Conservation (phyloP, 2,329 filamentous ascomycete genomes). For the Metarhizium rileyi region DNA sequence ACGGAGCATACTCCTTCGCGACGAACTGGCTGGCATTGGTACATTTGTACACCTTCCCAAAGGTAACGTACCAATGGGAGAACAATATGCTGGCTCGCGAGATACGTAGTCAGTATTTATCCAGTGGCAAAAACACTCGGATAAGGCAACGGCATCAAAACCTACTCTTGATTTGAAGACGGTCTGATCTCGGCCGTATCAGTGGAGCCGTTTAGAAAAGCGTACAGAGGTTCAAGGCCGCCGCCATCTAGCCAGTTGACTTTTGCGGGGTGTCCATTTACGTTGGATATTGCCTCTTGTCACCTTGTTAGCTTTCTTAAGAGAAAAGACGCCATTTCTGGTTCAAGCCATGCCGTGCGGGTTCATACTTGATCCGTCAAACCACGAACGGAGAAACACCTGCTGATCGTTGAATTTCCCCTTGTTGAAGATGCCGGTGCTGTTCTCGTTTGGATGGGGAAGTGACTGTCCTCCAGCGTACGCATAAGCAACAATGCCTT, state of each 20-base stretch:
- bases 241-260: conserved; percentile 23
- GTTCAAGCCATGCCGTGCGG: neutral
- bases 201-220: conserved; percentile 16
- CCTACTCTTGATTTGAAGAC: conserved; percentile 20
- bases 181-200: conserved; percentile 12
- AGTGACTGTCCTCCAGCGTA: conserved; percentile 16
- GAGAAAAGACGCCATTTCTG: neutral
- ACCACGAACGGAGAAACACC: conserved; percentile 19
- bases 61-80: conserved; percentile 19
- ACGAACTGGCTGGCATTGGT: conserved; percentile 12
- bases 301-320: neutral
- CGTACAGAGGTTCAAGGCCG: conserved; percentile 14
- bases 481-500: conserved; percentile 19
- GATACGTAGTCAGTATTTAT: neutral
- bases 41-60: conserved; percentile 19
- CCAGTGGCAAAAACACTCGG: neutral
- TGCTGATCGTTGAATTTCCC: conserved; percentile 13
- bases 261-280: conserved; percentile 16
- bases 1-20: conserved; percentile 8
- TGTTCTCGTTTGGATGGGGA: conserved; percentile 8
- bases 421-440: conserved; percentile 20
- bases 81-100: conserved; percentile 16
- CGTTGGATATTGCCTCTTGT: conserved; percentile 17
- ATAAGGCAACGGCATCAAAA: neutral
- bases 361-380: conserved; percentile 19